Evolutionary conservation across 768 basidiomycete genomes (phyloP).

Genomic region (Suillus weaverae): DNA sequence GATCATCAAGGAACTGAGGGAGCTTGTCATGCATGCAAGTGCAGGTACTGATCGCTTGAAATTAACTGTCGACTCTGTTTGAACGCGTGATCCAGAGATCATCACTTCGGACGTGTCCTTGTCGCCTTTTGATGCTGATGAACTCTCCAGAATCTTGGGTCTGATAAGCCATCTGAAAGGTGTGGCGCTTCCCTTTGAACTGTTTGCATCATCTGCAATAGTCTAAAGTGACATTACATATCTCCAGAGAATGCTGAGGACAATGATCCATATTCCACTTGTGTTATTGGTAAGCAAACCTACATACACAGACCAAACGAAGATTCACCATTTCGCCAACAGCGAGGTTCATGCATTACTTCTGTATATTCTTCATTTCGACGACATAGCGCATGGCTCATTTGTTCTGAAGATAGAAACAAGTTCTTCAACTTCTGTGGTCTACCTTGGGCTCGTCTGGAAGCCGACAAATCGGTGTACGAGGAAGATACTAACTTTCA

Average conservation of each 20-base stretch:
- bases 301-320: no score
- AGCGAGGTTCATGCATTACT: constrained; percentile 7
- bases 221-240: neutral
- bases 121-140: constrained; percentile 7
- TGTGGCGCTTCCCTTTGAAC: neutral
- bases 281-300: constrained; percentile 5
- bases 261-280: constrained; percentile 7
- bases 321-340: neutral
- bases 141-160: constrained; percentile 7
- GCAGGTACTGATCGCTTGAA: constrained; percentile 3
- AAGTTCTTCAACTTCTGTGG: constrained; percentile 11
- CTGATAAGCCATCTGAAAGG: constrained; percentile 7
- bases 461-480: constrained; percentile 8
- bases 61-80: neutral
- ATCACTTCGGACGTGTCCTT: constrained; percentile 6
- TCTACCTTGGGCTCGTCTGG: neutral
- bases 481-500: neutral
- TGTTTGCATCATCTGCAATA: neutral
- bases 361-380: neutral
- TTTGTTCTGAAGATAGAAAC: neutral
- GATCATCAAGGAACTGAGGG: constrained; percentile 8
- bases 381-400: neutral
- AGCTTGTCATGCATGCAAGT: constrained; percentile 2
- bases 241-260: neutral
- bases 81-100: neutral